Conservation (phyloP, 805 yeast genomes). For the Kodamaea leandrae region DNA sequence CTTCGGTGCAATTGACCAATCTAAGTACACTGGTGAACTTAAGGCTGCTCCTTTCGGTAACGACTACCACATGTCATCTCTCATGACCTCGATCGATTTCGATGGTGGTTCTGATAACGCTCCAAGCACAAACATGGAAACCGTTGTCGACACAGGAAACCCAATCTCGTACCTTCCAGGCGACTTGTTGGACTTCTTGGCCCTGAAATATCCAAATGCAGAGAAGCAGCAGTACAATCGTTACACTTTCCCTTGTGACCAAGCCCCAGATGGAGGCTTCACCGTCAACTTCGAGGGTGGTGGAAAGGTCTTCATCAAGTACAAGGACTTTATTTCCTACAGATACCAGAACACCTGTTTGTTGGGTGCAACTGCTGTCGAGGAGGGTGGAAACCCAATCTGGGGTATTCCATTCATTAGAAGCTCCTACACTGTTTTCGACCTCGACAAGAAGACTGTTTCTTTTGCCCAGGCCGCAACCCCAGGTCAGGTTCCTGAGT, state of each 20-base stretch:
- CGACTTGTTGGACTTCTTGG: background rate
- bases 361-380: background rate
- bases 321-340: background rate
- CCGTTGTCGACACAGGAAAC: constrained; percentile 3
- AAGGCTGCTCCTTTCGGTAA: background rate
- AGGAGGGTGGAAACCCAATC: constrained; percentile 1
- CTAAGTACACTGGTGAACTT: constrained; percentile 23
- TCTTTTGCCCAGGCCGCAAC: constrained; percentile 22
- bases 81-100: background rate
- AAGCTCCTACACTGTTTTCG: constrained; percentile 24
- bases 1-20: constrained; percentile 35
- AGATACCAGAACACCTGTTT: background rate
- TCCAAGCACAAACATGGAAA: background rate
- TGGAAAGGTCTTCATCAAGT: constrained; percentile 1
- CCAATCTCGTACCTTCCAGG: constrained; percentile 2
- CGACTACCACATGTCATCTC: background rate
- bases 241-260: background rate
- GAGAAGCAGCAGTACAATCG: background rate
- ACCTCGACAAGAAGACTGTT: constrained; percentile 22
- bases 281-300: constrained; percentile 6
- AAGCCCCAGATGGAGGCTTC: constrained; percentile 6
- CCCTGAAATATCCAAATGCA: background rate
- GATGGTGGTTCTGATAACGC: background rate
- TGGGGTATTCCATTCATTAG: constrained; percentile 30
- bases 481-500: background rate